Evolutionary conservation across 805 yeast species (phyloP), one percentile per base, ranked within the genome.

Genomic region (Suhomyces sp.): DNA sequence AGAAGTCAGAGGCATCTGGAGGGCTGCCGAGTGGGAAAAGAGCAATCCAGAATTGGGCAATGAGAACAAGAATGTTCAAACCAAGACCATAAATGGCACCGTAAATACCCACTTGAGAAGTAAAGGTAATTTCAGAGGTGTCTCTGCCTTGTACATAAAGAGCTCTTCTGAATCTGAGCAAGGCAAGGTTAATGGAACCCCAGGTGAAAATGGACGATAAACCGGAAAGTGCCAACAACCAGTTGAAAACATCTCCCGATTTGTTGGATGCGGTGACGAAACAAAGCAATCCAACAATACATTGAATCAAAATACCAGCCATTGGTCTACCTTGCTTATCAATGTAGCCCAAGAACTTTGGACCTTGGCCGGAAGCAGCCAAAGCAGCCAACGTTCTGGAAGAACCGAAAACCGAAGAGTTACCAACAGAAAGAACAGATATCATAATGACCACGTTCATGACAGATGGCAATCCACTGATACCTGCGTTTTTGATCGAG

Each of bases 261-360:
- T 78, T 70, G 8, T 77, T 69, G 41, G 87, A 80, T 5, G 89
- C 89, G 41, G 86, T 81, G 45, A 88, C 72, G 69, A 82, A 85
- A 53, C 88, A 81, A 19, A 85, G 63, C 55, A 84, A 69, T 38
- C 87, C 89, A 64, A 84, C 72, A 12, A 71, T 59, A 49, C 83
- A 69, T n/a, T 86, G 76, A 33, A 78, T 72, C 5, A 69, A 57
- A 61, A 88, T 82, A 17, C 90, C 93, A 49, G 80, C 82, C 50
- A 87, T 66, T 15, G 97, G 96, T 63, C 96, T 80, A 53, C 96
- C 96, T 50, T 73, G 75, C 58, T 87, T 79, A 67, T 90, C 96
- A 55, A 89, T 82, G 71, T 86, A 86, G 35, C 85, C 84, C 51
- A 86, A 78, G 29, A 77, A 61, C 51, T 71, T 70, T 36, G 91